These are phyloP conservation scores for Aspergillus sparsus DNA, from an alignment of 495 filamentous ascomycete species.

Conservation along the genomic window DNA sequence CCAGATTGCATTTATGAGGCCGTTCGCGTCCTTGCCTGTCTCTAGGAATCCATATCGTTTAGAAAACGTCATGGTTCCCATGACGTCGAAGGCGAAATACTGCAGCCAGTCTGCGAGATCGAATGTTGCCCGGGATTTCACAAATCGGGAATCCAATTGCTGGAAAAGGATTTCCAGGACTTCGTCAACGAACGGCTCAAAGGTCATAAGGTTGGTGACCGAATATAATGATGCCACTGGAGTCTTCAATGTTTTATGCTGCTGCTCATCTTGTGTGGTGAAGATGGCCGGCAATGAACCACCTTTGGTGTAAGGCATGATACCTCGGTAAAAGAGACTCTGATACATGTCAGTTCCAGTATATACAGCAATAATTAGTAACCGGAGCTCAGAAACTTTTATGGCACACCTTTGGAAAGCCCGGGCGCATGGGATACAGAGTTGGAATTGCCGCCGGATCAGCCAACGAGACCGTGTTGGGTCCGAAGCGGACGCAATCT, in stretches of 20 bases:
- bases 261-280: neutral
- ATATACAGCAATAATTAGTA: neutral
- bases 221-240: neutral
- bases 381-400: neutral
- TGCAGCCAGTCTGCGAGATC: neutral
- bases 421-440: neutral
- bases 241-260: neutral
- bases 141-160: neutral
- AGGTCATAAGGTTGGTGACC: neutral
- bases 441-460: neutral
- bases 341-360: neutral
- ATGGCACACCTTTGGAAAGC: neutral
- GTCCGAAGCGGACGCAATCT: neutral
- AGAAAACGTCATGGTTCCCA: neutral
- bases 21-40: neutral
- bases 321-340: neutral
- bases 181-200: neutral
- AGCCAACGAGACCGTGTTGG: neutral
- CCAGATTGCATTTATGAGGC: conserved; percentile 2
- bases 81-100: neutral
- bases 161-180: neutral
- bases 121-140: neutral
- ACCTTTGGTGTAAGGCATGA: neutral
- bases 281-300: neutral
- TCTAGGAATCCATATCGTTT: neutral